phyloP scores from a whole-genome alignment of 768 basidiomycete species.

The Russula sp. region DNA sequence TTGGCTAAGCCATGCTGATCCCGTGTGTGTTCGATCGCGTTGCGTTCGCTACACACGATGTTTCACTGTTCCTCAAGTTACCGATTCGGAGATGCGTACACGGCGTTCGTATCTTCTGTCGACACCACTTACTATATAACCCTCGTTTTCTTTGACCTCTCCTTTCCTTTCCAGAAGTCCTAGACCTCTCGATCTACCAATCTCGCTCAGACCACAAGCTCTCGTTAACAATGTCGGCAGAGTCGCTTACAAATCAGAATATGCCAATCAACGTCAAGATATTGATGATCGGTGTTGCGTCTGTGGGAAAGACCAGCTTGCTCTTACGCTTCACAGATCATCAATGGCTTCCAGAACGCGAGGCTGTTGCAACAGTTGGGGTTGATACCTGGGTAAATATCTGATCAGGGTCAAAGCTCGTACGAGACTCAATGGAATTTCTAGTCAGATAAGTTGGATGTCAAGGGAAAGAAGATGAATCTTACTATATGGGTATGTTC shows the following conservation, averaged over 20 bases:
- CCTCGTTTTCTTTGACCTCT: background rate
- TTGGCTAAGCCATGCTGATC: background rate
- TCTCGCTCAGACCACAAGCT: too few species aligned
- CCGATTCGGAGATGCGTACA: background rate
- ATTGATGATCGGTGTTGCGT: conserved; percentile 77
- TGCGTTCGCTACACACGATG: background rate
- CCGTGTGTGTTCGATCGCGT: background rate
- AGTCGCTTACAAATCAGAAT: background rate
- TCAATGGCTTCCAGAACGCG: conserved; percentile 91
- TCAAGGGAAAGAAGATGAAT: conserved; percentile 79
- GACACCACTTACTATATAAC: background rate
- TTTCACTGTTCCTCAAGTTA: background rate
- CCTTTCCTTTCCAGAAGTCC: too few species aligned
- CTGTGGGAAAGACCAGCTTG: conserved; percentile 89
- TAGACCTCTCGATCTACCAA: background rate
- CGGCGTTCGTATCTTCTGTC: background rate
- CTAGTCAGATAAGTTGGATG: conserved; percentile 81
- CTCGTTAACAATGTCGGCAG: background rate
- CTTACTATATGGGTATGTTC: conserved; percentile 88
- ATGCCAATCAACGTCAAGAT: conserved; percentile 68
- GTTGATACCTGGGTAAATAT: conserved; percentile 66
- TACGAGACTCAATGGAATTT: conserved; percentile 42
- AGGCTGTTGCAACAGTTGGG: conserved; percentile 79
- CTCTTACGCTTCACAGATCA: conserved; percentile 92
- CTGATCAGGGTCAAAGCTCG: conserved; percentile 55